A percentile compares a stretch with the other conserved stretches of the same genome.
Conservation (phyloP, 192 early-diverging fungal species). For the Glomus cerebriforme region DNA sequence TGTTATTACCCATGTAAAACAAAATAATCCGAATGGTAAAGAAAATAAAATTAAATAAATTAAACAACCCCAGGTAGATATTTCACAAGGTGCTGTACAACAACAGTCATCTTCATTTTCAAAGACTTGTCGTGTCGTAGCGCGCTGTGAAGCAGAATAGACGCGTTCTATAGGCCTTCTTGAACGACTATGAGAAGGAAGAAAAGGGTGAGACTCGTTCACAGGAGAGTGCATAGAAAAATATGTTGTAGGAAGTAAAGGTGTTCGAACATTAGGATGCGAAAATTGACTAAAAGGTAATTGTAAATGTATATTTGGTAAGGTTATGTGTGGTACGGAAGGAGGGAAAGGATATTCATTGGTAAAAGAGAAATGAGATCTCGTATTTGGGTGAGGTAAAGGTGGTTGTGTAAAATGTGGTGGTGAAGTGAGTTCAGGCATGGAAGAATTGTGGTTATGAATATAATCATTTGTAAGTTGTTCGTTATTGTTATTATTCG, state of each 20-base stretch:
- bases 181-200: neutral
- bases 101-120: neutral
- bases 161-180: neutral
- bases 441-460: neutral
- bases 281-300: neutral
- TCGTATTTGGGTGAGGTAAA: neutral
- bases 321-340: neutral
- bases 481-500: neutral
- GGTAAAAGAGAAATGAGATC: neutral
- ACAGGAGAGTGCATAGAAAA: neutral
- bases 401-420: neutral
- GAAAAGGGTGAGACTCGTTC: neutral
- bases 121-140: neutral
- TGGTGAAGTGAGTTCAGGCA: neutral
- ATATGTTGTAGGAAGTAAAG: neutral
- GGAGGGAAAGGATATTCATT: neutral
- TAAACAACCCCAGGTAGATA: neutral
- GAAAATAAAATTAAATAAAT: conserved; percentile 9
- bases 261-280: neutral
- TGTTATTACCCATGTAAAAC: neutral
- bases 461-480: neutral
- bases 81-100: conserved; percentile 1
- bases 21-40: conserved; percentile 7
- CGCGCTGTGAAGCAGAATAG: neutral
- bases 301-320: neutral